These are phyloP conservation scores for Blastocystis sp. DNA, from an alignment of 352 stramenopile genomes.

Conservation along the genomic window DNA sequence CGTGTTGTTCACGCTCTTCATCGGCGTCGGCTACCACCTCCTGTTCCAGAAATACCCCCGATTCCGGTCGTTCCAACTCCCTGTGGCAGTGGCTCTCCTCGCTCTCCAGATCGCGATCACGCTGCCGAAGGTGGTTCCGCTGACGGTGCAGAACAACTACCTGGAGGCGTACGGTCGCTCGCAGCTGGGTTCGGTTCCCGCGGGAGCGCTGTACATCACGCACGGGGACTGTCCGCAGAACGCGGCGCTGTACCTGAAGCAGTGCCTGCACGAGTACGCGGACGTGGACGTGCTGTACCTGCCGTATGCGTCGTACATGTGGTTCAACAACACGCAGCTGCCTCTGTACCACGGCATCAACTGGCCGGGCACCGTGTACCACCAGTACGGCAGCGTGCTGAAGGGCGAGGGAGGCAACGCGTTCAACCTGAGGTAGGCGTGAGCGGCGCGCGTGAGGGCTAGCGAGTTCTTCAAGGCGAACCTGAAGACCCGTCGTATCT, in stretches of 20 bases:
- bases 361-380: slow-evolving; percentile 62
- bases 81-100: not conserved
- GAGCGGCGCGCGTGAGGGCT: not conserved
- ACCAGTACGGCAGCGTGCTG: slow-evolving; percentile 54
- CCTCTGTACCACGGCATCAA: slow-evolving; percentile 10
- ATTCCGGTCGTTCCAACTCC: not conserved
- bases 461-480: slow-evolving; percentile 70
- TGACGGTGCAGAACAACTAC: slow-evolving; percentile 54
- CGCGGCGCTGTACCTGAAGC: slow-evolving; percentile 43
- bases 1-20: slow-evolving; percentile 45
- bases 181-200: slow-evolving; percentile 21
- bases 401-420: slow-evolving; percentile 42
- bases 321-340: slow-evolving; percentile 56
- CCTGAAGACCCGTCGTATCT: slow-evolving; percentile 3
- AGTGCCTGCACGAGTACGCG: slow-evolving; percentile 16
- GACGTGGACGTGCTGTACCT: slow-evolving; percentile 65
- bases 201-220: slow-evolving; percentile 12
- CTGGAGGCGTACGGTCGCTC: slow-evolving; percentile 19
- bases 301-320: slow-evolving; percentile 72
- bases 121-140: not conserved
- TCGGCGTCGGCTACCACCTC: slow-evolving; percentile 28
- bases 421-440: slow-evolving; percentile 55
- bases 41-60: not conserved
- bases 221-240: slow-evolving; percentile 64
- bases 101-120: slow-evolving; percentile 19